Base-by-base conservation (phyloP, 164 flowering plant species). In the Akebia trifoliata region DNA sequence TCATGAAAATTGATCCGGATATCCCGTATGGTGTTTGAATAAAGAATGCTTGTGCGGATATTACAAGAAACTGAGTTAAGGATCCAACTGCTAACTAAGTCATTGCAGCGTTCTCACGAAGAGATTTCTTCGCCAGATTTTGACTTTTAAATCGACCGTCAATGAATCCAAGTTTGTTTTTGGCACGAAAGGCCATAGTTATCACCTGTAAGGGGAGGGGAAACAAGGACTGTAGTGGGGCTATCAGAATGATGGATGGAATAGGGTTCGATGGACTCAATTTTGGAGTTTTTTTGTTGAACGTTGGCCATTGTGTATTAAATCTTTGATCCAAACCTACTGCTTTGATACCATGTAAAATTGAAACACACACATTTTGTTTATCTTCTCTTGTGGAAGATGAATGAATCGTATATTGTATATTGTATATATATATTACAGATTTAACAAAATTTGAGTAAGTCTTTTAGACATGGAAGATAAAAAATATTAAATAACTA, bases 81-180 rank as follows among this genome's bases (percentile, higher is more conserved):
- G n/a, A n/a, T n/a, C n/a, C n/a, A n/a, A n/a, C n/a, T n/a, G n/a
- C n/a, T n/a, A n/a, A n/a, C 53, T 26, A 54, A 42, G 54, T 62
- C 54, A 34, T 62, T 62, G 26, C 29, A 54, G 2, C 18, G 22
- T 35, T 54, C 53, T 44, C 46, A 54, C 4, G 32, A 43, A 11
- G 29, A 40, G 15, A 54, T 12, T 20, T 62, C 40, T 25, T 32
- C 20, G 6, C 3, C 22, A 30, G 32, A 45, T 25, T 21, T 54
- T n/a, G 44, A 35, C 1, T 12, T 44, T 34, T 15, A 35, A 20
- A 62, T 14, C 1, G 60, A 53, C 66, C 60, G 24, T 62, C 59
- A 34, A 62, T 45, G 22, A 54, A 54, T 22, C 52, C 36, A 34
- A 54, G 18, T 17, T 53, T n/a, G n/a, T n/a, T n/a, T n/a, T n/a